These are phyloP conservation scores for Lasiodiplodia sp. DNA, from an alignment of 2,329 filamentous ascomycete species.

Conservation along the genomic window DNA sequence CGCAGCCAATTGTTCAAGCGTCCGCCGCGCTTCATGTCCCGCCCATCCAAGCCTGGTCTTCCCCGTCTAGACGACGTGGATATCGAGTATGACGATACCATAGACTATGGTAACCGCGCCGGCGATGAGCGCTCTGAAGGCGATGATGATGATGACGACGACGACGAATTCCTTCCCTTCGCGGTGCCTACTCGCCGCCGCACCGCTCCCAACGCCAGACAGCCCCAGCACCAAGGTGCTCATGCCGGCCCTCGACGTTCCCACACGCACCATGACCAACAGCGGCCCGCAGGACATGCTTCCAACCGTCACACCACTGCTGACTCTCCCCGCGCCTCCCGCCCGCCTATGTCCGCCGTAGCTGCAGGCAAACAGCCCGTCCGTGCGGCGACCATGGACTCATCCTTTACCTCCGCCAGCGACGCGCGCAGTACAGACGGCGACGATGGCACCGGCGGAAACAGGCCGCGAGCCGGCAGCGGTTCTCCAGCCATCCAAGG, in stretches of 20 bases:
- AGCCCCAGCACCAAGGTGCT: neutral
- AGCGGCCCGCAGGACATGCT: neutral
- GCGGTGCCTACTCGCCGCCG: conserved; percentile 37
- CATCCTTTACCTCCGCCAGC: conserved; percentile 26
- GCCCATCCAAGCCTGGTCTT: conserved; percentile 39
- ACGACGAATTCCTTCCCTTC: conserved; percentile 53
- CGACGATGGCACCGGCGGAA: neutral
- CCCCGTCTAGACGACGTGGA: conserved; percentile 31
- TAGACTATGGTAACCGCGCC: conserved; percentile 36
- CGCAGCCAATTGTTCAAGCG: conserved; percentile 55
- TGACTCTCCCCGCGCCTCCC: neutral
- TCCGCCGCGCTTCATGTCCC: conserved; percentile 46
- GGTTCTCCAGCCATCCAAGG: neutral
- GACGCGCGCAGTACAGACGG: conserved; percentile 25
- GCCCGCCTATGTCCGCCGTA: conserved; percentile 13
- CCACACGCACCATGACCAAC: conserved; percentile 5
- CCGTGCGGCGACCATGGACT: conserved; percentile 18
- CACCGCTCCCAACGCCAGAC: conserved; percentile 14
- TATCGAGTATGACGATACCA: conserved; percentile 38
- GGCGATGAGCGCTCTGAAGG: conserved; percentile 42
- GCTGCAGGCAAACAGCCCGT: conserved; percentile 27
- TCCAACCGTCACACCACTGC: neutral
- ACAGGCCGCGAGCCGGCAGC: neutral
- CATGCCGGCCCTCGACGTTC: neutral
- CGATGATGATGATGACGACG: conserved; percentile 61